Evolutionary conservation across 441 rosid genomes (phyloP), one percentile per base, ranked within the genome.

Genomic region (Biscutella auriculata): DNA sequence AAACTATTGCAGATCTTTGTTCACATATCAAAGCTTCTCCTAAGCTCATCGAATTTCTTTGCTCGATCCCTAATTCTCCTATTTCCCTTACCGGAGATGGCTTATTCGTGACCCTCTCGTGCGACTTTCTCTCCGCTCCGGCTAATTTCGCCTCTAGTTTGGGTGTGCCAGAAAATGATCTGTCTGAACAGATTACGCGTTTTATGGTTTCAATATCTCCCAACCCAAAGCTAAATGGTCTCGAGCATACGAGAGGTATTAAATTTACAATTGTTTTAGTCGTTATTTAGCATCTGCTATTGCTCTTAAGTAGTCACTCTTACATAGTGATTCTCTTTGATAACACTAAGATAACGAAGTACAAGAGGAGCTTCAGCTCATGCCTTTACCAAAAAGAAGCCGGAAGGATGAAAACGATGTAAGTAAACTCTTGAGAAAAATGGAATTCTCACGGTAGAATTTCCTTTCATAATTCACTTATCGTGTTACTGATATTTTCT

Each of bases 1-100:
- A 73, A 28, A 45, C 72, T 16, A 73, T 77, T 5, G 26, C 52
- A 6, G 75, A 77, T 14, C 79, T 88, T 63, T 77, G 78, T n/a
- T 64, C 78, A 25, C 70, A 77, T 28, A 81, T 82, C 56, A 77
- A 32, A 5, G 75, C 76, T 10, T 66, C 83, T 11, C 76, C 85
- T 6, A 51, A 74, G 41, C 53, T 78, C 39, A 52, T 92, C 48
- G 34, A 32, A 6, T 60, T 19, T 37, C 80, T 88, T 53, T 83
- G 88, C 75, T 65, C 57, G 11, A 50, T 80, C 49, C 88, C 84
- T 39, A 39, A 69, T 54, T 86, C 97, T 0, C 95, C 95, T 16
- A 69, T 88, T 55, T 48, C 78, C 3, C 73, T 87, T 16, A 57
- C 76, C 14, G 43, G 32, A 59, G 57, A 49, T 28, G 57, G 57